A percentile compares a stretch with the other conserved stretches of the same genome.
phyloP scores from a whole-genome alignment of 805 yeast species.

The Metschnikowia matae region DNA sequence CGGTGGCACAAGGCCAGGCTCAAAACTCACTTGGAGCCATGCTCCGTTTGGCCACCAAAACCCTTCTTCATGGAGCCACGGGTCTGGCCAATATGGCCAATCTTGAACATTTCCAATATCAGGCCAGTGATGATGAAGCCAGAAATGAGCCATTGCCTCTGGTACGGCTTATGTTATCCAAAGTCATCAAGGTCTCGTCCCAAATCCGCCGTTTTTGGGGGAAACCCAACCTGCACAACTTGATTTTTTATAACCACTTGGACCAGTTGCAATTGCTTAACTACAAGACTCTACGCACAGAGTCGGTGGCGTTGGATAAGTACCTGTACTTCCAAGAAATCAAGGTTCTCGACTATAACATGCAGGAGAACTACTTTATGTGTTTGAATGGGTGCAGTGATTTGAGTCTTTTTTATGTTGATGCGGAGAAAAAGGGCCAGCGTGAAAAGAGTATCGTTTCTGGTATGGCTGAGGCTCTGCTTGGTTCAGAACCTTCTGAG shows the following conservation, averaged over 20 bases:
- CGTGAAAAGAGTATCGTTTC: too few species aligned
- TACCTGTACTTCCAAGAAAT: constrained; percentile 28
- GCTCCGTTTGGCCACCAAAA: constrained; percentile 30
- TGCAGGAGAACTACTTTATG: constrained; percentile 24
- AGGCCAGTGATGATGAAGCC: constrained; percentile 28
- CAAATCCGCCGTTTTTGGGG: constrained; percentile 33
- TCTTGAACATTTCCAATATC: constrained; percentile 31
- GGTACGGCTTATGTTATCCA: constrained; percentile 27
- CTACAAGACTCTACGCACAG: constrained; percentile 27
- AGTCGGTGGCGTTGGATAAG: constrained; percentile 24
- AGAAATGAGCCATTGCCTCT: constrained; percentile 25
- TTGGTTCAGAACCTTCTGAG: background rate
- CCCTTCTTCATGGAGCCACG: constrained; percentile 28
- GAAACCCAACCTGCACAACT: constrained; percentile 36
- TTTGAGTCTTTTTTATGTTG: constrained; percentile 19
- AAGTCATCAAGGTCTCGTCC: constrained; percentile 32
- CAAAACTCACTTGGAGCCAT: constrained; percentile 27
- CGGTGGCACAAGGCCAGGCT: constrained; percentile 25
- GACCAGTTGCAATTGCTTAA: constrained; percentile 33
- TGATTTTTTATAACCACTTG: constrained; percentile 27
- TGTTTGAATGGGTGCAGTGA: constrained; percentile 25
- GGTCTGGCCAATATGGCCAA: constrained; percentile 25
- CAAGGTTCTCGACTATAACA: constrained; percentile 23
- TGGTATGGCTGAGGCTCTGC: too few species aligned
- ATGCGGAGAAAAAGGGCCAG: background rate